phyloP scores from a whole-genome alignment of 371 early-diverging fungal species.

The Lichtheimia ramosa region DNA sequence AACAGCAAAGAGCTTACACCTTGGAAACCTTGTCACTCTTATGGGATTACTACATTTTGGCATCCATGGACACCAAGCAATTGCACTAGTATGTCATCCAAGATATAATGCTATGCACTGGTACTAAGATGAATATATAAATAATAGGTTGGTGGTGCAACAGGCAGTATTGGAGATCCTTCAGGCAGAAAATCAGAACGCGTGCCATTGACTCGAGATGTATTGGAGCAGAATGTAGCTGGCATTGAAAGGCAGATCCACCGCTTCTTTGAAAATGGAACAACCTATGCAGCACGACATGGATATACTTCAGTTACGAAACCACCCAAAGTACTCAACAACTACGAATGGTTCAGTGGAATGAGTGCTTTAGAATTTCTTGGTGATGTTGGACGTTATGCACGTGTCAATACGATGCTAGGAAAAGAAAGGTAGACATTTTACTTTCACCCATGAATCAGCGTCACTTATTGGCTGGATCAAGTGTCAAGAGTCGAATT shows the following conservation, averaged over 20 bases:
- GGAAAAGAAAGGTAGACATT: conserved; percentile 73
- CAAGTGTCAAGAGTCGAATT: conserved; percentile 75
- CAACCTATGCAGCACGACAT: conserved; percentile 55
- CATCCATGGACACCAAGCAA: conserved; percentile 78
- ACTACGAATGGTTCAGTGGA: conserved; percentile 77
- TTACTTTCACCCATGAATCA: not conserved
- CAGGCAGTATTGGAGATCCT: conserved; percentile 94
- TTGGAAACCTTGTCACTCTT: conserved; percentile 88
- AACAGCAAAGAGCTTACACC: conserved; percentile 87
- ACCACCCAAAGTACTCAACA: conserved; percentile 70
- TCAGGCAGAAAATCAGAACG: conserved; percentile 86
- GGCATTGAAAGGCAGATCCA: conserved; percentile 73
- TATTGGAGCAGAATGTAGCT: conserved; percentile 63
- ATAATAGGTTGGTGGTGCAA: conserved; percentile 95
- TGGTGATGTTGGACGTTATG: conserved; percentile 74
- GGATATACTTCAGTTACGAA: conserved; percentile 24
- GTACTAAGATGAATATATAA: not conserved
- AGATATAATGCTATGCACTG: too few species aligned
- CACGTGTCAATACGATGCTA: conserved; percentile 85
- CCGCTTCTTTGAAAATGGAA: conserved; percentile 69
- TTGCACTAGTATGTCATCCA: conserved; percentile 68
- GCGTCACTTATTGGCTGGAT: not conserved
- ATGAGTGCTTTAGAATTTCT: conserved; percentile 84
- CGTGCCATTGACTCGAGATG: conserved; percentile 54
- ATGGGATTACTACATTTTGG: conserved; percentile 86